Evolutionary conservation across 176 grass and related monocot genomes (phyloP).

Genomic region (Elymus sibiricus): DNA sequence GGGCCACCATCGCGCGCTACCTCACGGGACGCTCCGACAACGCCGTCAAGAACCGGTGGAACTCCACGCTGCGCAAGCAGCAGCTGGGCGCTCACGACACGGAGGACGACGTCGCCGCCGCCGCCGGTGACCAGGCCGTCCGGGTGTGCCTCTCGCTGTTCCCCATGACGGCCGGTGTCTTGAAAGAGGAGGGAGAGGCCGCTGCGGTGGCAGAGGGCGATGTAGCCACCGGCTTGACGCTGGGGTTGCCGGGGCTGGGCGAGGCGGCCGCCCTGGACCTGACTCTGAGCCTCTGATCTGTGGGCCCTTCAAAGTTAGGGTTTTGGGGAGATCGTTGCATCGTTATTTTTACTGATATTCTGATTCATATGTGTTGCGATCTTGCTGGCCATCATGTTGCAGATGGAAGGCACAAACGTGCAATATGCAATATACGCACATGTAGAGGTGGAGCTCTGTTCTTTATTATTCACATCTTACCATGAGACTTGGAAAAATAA

Average conservation of each 20-base stretch:
- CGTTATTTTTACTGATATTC: no score
- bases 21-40: slow-evolving; percentile 63
- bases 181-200: neutral
- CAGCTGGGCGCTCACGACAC: neutral
- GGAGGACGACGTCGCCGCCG: neutral
- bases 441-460: no score
- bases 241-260: slow-evolving; percentile 25
- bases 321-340: no score
- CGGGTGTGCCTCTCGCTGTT: slow-evolving; percentile 18
- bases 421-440: no score
- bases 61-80: slow-evolving; percentile 54
- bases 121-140: neutral
- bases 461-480: no score
- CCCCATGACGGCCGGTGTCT: neutral
- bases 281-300: neutral
- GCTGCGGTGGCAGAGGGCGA: neutral
- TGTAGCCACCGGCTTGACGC: slow-evolving; percentile 22
- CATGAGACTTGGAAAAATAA: no score
- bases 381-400: no score
- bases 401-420: no score
- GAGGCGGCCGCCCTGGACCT: neutral
- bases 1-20: slow-evolving; percentile 71
- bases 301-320: neutral
- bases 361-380: no score
- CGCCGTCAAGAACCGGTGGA: slow-evolving; percentile 83